These are phyloP conservation scores for Pleurotus ostreatus DNA, from an alignment of 768 basidiomycete species.

Conservation along the genomic window DNA sequence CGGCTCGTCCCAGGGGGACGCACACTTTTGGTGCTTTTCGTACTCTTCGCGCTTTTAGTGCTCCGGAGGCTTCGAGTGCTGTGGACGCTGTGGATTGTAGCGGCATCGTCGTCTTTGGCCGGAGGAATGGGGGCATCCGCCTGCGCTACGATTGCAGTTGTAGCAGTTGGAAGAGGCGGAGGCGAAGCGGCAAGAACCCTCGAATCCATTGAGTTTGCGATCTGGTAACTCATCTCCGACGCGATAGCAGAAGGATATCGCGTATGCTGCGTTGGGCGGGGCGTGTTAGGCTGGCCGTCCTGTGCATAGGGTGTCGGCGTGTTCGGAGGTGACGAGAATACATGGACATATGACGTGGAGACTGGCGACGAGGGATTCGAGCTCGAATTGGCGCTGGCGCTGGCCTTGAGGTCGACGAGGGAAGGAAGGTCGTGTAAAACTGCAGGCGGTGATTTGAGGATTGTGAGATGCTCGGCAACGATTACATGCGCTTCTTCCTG, in stretches of 20 bases:
- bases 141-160: neutral
- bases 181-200: neutral
- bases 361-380: too few species aligned
- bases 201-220: neutral
- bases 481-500: constrained; percentile 36
- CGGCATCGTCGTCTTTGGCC: constrained; percentile 10
- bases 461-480: constrained; percentile 40
- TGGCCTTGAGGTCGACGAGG: neutral
- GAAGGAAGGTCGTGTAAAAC: neutral
- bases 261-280: too few species aligned
- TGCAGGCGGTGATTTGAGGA: constrained; percentile 21
- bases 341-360: too few species aligned
- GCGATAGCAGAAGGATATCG: neutral
- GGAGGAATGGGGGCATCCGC: neutral
- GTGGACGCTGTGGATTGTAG: constrained; percentile 32
- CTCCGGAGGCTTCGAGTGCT: constrained; percentile 30
- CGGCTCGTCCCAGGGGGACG: constrained; percentile 20
- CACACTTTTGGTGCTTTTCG: constrained; percentile 25
- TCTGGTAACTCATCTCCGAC: neutral
- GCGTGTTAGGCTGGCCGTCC: too few species aligned
- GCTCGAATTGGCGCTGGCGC: neutral
- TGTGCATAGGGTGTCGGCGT: too few species aligned
- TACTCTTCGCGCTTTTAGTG: constrained; percentile 26
- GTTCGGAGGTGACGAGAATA: too few species aligned
- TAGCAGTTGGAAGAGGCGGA: neutral